A percentile compares a stretch with the other conserved stretches of the same genome.
phyloP scores from a whole-genome alignment of 2,329 filamentous ascomycete species.

The Epichloe glyceriae region DNA sequence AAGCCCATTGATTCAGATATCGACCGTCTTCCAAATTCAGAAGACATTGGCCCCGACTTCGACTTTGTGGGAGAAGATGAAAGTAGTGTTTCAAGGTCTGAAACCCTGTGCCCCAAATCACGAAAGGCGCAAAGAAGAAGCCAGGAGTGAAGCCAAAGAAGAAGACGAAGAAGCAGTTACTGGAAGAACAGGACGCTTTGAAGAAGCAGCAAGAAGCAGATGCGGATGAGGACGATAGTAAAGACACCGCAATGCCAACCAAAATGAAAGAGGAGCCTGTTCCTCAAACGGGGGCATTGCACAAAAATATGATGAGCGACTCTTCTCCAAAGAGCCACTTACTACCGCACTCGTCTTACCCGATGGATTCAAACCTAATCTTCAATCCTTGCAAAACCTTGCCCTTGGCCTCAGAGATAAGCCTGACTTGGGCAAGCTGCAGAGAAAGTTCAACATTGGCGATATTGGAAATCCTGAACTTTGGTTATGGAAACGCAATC shows the following conservation, averaged over 20 bases:
- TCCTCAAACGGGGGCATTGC: slow-evolving; percentile 23
- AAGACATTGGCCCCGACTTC: slow-evolving; percentile 37
- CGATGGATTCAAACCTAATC: slow-evolving; percentile 30
- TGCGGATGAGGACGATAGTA: slow-evolving; percentile 23
- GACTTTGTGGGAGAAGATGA: slow-evolving; percentile 29
- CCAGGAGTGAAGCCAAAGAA: slow-evolving; percentile 45
- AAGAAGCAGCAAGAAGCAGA: slow-evolving; percentile 41
- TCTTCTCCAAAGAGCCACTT: slow-evolving; percentile 36
- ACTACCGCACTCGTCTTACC: slow-evolving; percentile 32
- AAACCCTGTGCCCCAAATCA: slow-evolving; percentile 27
- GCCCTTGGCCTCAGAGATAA: slow-evolving; percentile 30
- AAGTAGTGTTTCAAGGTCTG: slow-evolving; percentile 29
- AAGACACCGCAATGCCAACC: slow-evolving; percentile 25
- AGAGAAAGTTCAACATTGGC: slow-evolving; percentile 31
- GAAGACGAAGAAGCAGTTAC: slow-evolving; percentile 66
- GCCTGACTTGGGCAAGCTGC: slow-evolving; percentile 36
- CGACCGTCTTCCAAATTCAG: slow-evolving; percentile 32
- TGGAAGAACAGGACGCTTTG: slow-evolving; percentile 52
- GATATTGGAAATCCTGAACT: slow-evolving; percentile 37
- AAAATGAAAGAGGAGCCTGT: slow-evolving; percentile 15
- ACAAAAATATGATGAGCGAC: slow-evolving; percentile 37
- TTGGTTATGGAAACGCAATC: slow-evolving; percentile 45
- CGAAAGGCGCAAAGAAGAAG: slow-evolving; percentile 44
- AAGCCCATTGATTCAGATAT: slow-evolving; percentile 41
- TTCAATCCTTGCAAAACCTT: slow-evolving; percentile 31